A percentile compares a stretch with the other conserved stretches of the same genome.
Conservation (phyloP, 225 moss, liverwort and hornwort genomes). For the Polytrichum commune region DNA sequence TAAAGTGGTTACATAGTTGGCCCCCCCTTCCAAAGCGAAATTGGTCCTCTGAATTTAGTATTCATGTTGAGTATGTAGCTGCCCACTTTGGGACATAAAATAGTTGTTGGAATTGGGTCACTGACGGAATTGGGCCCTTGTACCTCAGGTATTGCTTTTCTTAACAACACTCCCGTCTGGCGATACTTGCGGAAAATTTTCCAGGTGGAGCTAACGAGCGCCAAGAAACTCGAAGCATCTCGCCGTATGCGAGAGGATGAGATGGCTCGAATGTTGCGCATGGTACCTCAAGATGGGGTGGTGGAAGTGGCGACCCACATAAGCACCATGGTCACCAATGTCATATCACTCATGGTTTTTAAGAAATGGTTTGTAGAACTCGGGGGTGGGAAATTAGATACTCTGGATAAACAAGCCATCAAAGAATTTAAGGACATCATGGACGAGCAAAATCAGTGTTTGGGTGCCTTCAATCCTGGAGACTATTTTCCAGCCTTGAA, state of each 20-base stretch:
- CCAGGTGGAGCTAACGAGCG: background rate
- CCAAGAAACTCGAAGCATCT: background rate
- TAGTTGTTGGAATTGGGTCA: too few relatives aligned
- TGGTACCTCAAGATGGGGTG: background rate
- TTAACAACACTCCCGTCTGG: background rate
- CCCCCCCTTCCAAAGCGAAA: too few relatives aligned
- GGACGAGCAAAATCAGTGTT: background rate
- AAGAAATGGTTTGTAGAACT: background rate
- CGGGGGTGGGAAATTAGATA: background rate
- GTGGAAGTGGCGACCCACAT: background rate
- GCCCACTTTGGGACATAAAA: too few relatives aligned
- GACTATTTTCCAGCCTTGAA: slow-evolving; percentile 19
- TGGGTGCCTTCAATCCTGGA: slow-evolving; percentile 1
- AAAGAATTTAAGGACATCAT: background rate
- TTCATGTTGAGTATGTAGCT: too few relatives aligned
- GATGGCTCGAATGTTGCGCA: background rate
- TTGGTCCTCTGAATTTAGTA: too few relatives aligned
- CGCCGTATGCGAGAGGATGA: background rate
- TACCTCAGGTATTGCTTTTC: too few relatives aligned
- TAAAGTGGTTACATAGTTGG: too few relatives aligned
- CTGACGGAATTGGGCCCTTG: too few relatives aligned
- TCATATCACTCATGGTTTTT: background rate
- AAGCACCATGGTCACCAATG: background rate
- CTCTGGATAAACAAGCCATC: background rate
- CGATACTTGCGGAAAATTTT: background rate